phyloP scores from a whole-genome alignment of 1,139 yeast species.

The Ogataea hybrid region DNA sequence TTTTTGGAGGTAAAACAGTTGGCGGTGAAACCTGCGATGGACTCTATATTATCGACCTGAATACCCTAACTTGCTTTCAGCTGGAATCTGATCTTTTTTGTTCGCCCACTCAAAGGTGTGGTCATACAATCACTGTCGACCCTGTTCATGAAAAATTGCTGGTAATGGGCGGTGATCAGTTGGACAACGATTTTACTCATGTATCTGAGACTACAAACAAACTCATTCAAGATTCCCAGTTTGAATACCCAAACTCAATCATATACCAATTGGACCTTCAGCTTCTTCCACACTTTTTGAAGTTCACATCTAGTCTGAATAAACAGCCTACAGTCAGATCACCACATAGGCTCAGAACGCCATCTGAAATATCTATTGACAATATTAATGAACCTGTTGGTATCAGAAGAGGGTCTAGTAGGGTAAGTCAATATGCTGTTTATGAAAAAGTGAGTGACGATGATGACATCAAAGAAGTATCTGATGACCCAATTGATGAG shows the following conservation, averaged over 20 bases:
- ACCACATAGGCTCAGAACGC: neutral
- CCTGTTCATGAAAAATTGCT: conserved; percentile 65
- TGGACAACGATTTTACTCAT: conserved; percentile 34
- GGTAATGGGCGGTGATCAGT: conserved; percentile 89
- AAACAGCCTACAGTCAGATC: neutral
- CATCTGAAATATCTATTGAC: conserved; percentile 14
- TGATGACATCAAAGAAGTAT: neutral
- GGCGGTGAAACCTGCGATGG: no score
- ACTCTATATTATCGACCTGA: no score
- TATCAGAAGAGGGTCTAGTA: neutral
- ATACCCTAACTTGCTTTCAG: no score
- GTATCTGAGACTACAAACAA: conserved; percentile 35
- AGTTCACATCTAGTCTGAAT: neutral
- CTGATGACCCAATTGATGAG: no score
- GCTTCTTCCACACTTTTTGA: conserved; percentile 30
- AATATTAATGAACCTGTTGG: conserved; percentile 1
- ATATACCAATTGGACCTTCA: conserved; percentile 60
- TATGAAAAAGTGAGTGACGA: conserved; percentile 21
- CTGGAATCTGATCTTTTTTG: no score
- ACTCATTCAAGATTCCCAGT: conserved; percentile 47
- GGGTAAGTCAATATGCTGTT: conserved; percentile 21
- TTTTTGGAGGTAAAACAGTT: conserved; percentile 87
- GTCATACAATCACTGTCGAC: conserved; percentile 71
- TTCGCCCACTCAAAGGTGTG: no score
- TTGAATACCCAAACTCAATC: conserved; percentile 51